Conservation (phyloP, 2,329 filamentous ascomycete genomes). For the Clonostachys chloroleuca region DNA sequence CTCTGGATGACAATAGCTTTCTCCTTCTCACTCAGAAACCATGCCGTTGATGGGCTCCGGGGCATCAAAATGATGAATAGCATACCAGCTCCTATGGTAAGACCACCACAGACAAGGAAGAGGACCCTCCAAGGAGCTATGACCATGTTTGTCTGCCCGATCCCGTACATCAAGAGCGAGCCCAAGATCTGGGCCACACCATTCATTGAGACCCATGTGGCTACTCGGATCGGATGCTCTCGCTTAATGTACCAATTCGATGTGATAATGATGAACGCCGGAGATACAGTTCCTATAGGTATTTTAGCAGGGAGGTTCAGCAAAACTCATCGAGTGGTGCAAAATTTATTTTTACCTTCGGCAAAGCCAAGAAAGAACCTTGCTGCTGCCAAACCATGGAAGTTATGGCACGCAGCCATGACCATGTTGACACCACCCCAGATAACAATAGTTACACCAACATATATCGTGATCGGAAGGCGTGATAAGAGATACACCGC, state of each 20-base stretch:
- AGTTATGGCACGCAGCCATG: slow-evolving; percentile 8
- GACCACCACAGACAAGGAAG: slow-evolving; percentile 10
- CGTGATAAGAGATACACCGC: slow-evolving; percentile 26
- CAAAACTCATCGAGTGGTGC: not conserved
- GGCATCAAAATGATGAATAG: slow-evolving; percentile 7
- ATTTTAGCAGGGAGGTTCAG: too few relatives aligned
- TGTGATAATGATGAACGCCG: slow-evolving; percentile 22
- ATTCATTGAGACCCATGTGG: slow-evolving; percentile 20
- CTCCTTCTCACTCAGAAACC: slow-evolving; percentile 6
- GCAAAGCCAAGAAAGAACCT: slow-evolving; percentile 3
- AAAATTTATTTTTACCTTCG: slow-evolving; percentile 18
- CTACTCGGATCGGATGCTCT: slow-evolving; percentile 20
- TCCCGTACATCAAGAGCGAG: slow-evolving; percentile 16
- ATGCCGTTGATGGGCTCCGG: slow-evolving; percentile 4
- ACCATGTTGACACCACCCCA: slow-evolving; percentile 1
- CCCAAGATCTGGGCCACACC: slow-evolving; percentile 17
- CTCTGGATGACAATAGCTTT: slow-evolving; percentile 49
- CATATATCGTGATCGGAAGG: not conserved
- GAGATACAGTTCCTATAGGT: slow-evolving; percentile 18
- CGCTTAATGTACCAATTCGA: slow-evolving; percentile 18
- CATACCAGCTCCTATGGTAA: slow-evolving; percentile 8
- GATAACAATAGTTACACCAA: not conserved
- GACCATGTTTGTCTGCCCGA: slow-evolving; percentile 10
- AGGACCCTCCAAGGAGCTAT: slow-evolving; percentile 10
- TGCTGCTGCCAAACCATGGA: slow-evolving; percentile 10